Percentiles rank a stretch among this genome's conserved stretches.
phyloP scores from a whole-genome alignment of 192 early-diverging fungal genomes.

The Entomortierella beljakovae region DNA sequence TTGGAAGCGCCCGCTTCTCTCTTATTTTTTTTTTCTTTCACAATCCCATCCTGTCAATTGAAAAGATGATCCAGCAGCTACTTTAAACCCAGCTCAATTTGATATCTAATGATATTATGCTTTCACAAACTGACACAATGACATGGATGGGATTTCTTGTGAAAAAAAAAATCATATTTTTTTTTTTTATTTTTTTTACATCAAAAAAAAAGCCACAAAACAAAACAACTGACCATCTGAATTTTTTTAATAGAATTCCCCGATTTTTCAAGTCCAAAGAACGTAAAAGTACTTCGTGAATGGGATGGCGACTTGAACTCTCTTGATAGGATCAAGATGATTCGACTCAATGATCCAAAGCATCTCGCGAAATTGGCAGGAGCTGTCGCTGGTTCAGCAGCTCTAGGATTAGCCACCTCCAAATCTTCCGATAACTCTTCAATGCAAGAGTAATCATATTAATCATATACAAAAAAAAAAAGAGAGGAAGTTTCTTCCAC shows the following conservation, averaged over 20 bases:
- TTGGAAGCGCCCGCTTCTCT: background rate
- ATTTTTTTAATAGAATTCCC: conserved; percentile 61
- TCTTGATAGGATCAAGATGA: conserved; percentile 57
- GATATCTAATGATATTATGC: conserved; percentile 34
- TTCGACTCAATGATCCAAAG: conserved; percentile 55
- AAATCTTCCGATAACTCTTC: conserved; percentile 18
- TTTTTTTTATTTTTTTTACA: background rate
- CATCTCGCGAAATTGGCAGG: conserved; percentile 33
- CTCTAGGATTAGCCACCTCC: conserved; percentile 12
- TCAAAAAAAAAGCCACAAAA: no score
- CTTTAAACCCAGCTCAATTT: conserved; percentile 48
- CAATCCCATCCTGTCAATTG: background rate
- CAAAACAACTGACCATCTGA: no score
- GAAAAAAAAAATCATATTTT: background rate
- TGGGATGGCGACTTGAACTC: conserved; percentile 70
- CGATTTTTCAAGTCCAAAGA: conserved; percentile 65
- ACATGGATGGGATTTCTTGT: background rate
- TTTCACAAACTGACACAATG: conserved; percentile 19
- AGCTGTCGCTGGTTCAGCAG: conserved; percentile 28
- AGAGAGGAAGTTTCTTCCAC: background rate
- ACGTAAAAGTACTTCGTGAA: conserved; percentile 55
- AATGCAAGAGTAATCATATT: conserved; percentile 44
- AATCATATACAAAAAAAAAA: background rate
- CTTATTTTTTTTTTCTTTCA: background rate
- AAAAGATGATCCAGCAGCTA: conserved; percentile 50